Conservation (phyloP, 108 stramenopile species). For the Pseudonitzschia multiseries region DNA sequence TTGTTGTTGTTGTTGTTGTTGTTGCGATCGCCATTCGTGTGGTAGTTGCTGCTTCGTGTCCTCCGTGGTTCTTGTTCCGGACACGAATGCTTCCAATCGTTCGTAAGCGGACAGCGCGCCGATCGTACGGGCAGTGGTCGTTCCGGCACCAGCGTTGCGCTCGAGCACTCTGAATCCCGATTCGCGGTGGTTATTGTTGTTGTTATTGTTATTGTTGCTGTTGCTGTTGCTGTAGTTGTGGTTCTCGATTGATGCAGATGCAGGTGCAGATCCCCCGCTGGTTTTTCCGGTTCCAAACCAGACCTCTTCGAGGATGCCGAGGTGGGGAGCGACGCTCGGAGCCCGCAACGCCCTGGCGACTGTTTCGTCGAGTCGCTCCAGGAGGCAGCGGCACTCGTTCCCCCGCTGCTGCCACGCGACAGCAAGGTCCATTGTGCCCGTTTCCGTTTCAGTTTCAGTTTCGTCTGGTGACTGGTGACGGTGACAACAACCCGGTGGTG, state of each 20-base stretch:
- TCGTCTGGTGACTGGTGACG: too few species aligned
- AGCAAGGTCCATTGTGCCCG: too few species aligned
- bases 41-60: not conserved
- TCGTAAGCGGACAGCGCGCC: not conserved
- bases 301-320: too few species aligned
- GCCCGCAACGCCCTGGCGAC: not conserved
- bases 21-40: too few species aligned
- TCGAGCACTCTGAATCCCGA: not conserved
- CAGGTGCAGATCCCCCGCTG: too few species aligned
- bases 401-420: not conserved
- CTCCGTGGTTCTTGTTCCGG: not conserved
- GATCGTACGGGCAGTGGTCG: not conserved
- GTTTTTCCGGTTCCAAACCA: too few species aligned
- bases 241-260: too few species aligned
- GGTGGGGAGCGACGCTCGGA: not conserved
- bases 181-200: not conserved
- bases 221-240: too few species aligned
- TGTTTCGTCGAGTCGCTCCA: conserved; percentile 1
- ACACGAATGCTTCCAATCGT: not conserved
- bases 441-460: too few species aligned
- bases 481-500: too few species aligned
- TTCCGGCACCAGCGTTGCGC: not conserved
- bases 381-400: not conserved
- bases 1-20: too few species aligned
- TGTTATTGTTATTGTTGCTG: too few species aligned